These are phyloP conservation scores for Mortierella sp. DNA, from an alignment of 371 early-diverging fungal genomes.

Conservation along the genomic window DNA sequence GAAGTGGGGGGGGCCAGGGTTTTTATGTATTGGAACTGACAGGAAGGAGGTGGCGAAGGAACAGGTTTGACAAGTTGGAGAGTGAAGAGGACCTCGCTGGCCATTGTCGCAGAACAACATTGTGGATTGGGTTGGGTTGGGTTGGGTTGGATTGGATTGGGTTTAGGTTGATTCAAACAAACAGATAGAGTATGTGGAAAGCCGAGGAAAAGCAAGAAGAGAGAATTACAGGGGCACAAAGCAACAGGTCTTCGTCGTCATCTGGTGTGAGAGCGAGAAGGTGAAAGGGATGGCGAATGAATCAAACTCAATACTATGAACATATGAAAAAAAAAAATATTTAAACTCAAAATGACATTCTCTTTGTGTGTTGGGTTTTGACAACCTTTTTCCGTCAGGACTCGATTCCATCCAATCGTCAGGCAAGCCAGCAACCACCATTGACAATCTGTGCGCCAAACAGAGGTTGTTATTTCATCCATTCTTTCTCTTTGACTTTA, in stretches of 20 bases:
- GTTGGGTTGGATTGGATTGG: not conserved
- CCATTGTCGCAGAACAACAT: too few relatives aligned
- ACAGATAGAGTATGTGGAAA: not conserved
- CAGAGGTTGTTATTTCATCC: not conserved
- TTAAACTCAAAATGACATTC: conserved; percentile 6
- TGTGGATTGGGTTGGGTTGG: not conserved
- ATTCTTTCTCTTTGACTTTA: not conserved
- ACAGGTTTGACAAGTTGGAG: not conserved
- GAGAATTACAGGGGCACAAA: not conserved
- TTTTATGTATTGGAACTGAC: not conserved
- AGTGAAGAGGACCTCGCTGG: not conserved
- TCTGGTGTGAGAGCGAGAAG: not conserved
- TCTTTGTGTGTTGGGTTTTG: not conserved
- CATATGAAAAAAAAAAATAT: conserved; percentile 43
- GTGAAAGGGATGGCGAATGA: not conserved
- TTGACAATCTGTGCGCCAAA: not conserved
- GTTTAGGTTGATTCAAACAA: not conserved
- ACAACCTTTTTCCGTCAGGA: not conserved
- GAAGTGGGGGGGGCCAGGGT: not conserved
- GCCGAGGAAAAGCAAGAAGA: not conserved
- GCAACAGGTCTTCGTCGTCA: not conserved
- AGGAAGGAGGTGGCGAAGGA: not conserved
- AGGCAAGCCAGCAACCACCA: too few relatives aligned
- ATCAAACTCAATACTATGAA: conserved; percentile 20
- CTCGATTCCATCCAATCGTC: not conserved